Conservation (phyloP, 2,329 filamentous ascomycete species). For the Diplodia seriata region DNA sequence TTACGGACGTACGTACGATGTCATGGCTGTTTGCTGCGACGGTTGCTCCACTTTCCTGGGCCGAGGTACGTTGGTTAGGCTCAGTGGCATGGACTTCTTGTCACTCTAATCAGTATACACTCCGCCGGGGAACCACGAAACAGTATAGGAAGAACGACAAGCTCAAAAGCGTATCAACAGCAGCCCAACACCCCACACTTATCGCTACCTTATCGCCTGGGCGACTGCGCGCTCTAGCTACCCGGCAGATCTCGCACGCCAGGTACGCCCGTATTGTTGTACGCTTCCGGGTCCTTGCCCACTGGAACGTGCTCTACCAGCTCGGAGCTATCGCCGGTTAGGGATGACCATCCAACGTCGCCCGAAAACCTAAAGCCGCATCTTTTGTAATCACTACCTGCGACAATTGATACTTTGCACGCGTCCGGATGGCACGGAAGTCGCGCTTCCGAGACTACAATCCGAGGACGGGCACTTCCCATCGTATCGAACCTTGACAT, state of each 20-base stretch:
- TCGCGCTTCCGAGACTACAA: neutral
- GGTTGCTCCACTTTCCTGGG: slow-evolving; percentile 21
- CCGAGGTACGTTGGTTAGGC: slow-evolving; percentile 8
- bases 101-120: neutral
- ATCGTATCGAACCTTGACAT: too few relatives aligned
- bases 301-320: slow-evolving; percentile 7
- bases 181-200: neutral
- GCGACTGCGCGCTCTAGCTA: neutral
- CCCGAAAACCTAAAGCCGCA: neutral
- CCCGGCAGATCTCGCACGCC: neutral
- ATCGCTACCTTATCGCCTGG: neutral
- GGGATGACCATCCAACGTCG: neutral
- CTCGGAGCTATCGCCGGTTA: slow-evolving; percentile 16
- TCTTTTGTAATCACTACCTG: neutral
- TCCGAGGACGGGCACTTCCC: too few relatives aligned
- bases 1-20: slow-evolving; percentile 30
- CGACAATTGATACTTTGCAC: neutral
- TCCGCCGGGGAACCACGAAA: neutral
- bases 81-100: neutral
- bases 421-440: neutral
- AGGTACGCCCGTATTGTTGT: slow-evolving; percentile 3
- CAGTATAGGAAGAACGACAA: neutral
- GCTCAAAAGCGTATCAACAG: too few relatives aligned
- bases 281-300: slow-evolving; percentile 1
- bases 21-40: slow-evolving; percentile 4